Evolutionary conservation across 805 yeast species (phyloP).

Genomic region (Myxozyma vanderwaltii): DNA sequence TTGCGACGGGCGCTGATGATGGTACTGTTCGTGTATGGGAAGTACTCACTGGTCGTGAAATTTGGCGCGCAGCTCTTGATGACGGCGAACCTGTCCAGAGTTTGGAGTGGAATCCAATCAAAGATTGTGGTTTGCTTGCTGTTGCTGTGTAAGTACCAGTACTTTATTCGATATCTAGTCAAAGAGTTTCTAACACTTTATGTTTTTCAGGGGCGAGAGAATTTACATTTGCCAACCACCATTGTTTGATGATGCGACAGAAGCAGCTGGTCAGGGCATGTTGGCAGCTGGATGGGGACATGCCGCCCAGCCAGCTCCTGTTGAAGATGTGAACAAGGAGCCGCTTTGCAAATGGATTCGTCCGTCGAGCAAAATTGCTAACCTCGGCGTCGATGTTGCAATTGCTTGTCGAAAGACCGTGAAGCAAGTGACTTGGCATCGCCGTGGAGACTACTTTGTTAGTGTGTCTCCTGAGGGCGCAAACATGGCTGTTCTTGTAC

Average conservation of each 20-base stretch:
- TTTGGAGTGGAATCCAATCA: slow-evolving; percentile 87
- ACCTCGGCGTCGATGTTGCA: slow-evolving; percentile 70
- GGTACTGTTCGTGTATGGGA: slow-evolving; percentile 98
- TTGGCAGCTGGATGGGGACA: slow-evolving; percentile 93
- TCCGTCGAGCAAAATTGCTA: slow-evolving; percentile 64
- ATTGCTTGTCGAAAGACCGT: slow-evolving; percentile 66
- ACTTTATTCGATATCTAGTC: neutral
- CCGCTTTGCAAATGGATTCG: slow-evolving; percentile 59
- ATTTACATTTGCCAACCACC: slow-evolving; percentile 85
- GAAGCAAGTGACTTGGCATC: slow-evolving; percentile 89
- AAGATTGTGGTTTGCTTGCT: slow-evolving; percentile 74
- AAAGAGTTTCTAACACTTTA: slow-evolving; percentile 10
- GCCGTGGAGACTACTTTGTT: slow-evolving; percentile 95
- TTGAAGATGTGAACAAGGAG: slow-evolving; percentile 42
- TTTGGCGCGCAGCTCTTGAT: slow-evolving; percentile 59
- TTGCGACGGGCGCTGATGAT: slow-evolving; percentile 97
- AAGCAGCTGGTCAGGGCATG: slow-evolving; percentile 73
- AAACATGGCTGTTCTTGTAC: slow-evolving; percentile 85
- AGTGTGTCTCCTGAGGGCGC: slow-evolving; percentile 95
- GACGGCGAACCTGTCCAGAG: slow-evolving; percentile 68
- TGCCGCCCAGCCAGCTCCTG: slow-evolving; percentile 48
- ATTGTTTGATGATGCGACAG: slow-evolving; percentile 82
- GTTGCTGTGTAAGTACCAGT: slow-evolving; percentile 53
- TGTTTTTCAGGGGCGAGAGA: slow-evolving; percentile 59
- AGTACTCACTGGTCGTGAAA: slow-evolving; percentile 90